Conservation (phyloP, 305 asterid genomes). For the Petunia hybrid region DNA sequence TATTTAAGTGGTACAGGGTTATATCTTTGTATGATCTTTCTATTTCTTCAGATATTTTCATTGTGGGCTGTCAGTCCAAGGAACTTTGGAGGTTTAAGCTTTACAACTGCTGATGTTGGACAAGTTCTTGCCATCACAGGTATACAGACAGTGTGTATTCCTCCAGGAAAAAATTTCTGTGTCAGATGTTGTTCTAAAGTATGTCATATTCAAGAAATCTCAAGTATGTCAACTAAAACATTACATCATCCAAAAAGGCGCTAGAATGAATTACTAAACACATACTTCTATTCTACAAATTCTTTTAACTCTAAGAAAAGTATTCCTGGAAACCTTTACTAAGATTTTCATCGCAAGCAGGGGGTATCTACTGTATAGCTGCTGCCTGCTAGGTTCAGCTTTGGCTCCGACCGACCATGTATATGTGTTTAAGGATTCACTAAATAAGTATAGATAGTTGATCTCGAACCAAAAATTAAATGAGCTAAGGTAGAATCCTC, state of each 20-base stretch:
- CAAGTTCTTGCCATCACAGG: conserved; percentile 80
- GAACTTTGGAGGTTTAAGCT: conserved; percentile 72
- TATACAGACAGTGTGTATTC: conserved; percentile 29
- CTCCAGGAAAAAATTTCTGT: not conserved
- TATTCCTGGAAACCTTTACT: not conserved
- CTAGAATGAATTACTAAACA: not conserved
- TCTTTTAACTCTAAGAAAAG: not conserved
- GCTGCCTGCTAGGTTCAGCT: no score
- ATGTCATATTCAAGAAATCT: not conserved
- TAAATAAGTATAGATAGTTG: no score
- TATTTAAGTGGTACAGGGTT: not conserved
- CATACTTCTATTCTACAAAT: not conserved
- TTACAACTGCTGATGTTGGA: conserved; percentile 73
- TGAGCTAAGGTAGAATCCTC: no score
- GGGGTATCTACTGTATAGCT: no score
- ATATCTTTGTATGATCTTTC: not conserved
- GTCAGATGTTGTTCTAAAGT: not conserved
- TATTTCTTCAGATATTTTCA: conserved; percentile 55
- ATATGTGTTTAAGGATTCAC: no score
- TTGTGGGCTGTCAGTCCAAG: conserved; percentile 78
- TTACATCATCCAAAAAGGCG: not conserved
- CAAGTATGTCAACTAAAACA: not conserved
- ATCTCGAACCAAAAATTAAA: no score
- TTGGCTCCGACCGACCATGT: no score
- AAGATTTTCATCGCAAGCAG: not conserved